These are phyloP conservation scores for Colletotrichum noveboracense DNA, from an alignment of 2,329 filamentous ascomycete species.

Conservation along the genomic window DNA sequence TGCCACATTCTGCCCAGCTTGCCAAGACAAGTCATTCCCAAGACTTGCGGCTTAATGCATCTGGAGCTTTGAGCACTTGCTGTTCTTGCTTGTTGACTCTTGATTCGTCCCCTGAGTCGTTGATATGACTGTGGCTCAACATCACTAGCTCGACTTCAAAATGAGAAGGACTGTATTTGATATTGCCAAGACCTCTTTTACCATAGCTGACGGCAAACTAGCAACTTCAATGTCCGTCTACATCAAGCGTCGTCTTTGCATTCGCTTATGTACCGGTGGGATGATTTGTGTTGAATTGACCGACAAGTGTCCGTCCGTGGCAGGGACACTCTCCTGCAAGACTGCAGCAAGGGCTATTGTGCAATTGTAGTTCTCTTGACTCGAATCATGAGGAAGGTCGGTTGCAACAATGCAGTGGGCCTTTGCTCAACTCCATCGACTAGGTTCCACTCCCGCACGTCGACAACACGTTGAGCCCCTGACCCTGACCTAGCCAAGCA, in stretches of 20 bases:
- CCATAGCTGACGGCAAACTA: neutral
- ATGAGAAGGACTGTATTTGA: neutral
- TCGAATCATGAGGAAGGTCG: neutral
- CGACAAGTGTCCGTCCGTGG: neutral
- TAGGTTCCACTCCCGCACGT: neutral
- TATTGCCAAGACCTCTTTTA: neutral
- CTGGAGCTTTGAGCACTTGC: neutral
- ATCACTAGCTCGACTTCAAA: neutral
- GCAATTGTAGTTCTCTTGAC: neutral
- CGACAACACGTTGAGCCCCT: neutral
- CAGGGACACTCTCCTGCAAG: neutral
- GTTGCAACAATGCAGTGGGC: neutral
- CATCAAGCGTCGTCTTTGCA: neutral
- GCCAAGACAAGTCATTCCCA: neutral
- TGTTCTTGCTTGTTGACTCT: neutral
- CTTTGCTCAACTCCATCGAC: neutral
- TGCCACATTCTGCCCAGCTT: neutral
- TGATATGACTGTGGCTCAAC: neutral
- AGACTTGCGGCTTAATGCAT: neutral
- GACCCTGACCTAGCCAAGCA: conserved; percentile 1
- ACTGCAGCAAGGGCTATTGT: neutral
- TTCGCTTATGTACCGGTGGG: neutral
- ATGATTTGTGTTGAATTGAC: neutral
- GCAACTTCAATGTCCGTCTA: neutral
- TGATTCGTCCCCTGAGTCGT: neutral